phyloP scores from a whole-genome alignment of 495 filamentous ascomycete genomes.

The Lentithecium fluviatile region DNA sequence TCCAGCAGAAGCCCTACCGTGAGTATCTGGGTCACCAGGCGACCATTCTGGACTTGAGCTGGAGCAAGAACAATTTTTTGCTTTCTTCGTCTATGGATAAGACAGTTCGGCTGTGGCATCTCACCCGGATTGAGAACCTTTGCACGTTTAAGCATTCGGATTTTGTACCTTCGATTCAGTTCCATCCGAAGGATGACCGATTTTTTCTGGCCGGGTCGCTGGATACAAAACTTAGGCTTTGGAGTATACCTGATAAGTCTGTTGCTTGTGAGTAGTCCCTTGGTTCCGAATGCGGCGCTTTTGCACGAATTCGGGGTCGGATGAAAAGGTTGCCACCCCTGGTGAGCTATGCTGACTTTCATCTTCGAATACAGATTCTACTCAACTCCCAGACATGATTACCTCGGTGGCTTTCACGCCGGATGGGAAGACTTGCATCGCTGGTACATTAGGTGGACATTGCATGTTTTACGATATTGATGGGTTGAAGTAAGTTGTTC shows the following conservation, averaged over 20 bases:
- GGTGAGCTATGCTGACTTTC: too few relatives aligned
- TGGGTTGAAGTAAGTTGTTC: conserved; percentile 43
- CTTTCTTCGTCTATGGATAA: conserved; percentile 98
- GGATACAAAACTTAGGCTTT: conserved; percentile 87
- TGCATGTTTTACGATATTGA: conserved; percentile 96
- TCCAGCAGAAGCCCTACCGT: conserved; percentile 69
- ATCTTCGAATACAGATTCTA: conserved; percentile 47
- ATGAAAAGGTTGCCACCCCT: too few relatives aligned
- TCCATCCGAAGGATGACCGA: conserved; percentile 91
- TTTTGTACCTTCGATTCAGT: conserved; percentile 91
- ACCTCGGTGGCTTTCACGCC: conserved; percentile 93
- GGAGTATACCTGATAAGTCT: conserved; percentile 96
- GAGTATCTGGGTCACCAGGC: conserved; percentile 84
- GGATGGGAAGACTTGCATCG: conserved; percentile 86
- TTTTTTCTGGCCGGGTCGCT: conserved; percentile 95
- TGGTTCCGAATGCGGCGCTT: too few relatives aligned
- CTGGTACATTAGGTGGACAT: conserved; percentile 79
- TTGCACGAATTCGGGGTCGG: too few relatives aligned
- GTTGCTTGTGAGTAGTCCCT: conserved; percentile 62
- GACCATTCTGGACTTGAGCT: conserved; percentile 87
- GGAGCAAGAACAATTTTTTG: conserved; percentile 99
- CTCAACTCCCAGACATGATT: conserved; percentile 78
- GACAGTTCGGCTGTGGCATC: conserved; percentile 93
- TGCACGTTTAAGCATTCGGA: conserved; percentile 97
- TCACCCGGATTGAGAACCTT: conserved; percentile 79